Conservation (phyloP, 2,329 filamentous ascomycete species). For the Aspergillus japonicus region DNA sequence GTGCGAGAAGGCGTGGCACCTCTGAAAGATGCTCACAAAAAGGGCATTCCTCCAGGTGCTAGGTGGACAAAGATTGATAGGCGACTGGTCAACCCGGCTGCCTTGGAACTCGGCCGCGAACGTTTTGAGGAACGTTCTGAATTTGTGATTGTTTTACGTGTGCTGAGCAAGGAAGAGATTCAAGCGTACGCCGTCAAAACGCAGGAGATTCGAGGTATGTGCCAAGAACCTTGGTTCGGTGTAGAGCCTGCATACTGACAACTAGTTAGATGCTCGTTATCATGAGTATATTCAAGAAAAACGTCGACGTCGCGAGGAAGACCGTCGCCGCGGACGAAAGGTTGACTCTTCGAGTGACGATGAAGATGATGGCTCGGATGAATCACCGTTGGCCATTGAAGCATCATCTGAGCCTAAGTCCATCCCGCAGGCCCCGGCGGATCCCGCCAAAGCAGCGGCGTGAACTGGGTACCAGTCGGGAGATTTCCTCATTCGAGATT, state of each 20-base stretch:
- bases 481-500: background rate
- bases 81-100: constrained; percentile 83
- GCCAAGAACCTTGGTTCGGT: background rate
- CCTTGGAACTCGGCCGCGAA: constrained; percentile 81
- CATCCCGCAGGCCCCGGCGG: constrained; percentile 2
- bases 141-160: constrained; percentile 87
- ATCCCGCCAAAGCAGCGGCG: constrained; percentile 8
- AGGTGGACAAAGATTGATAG: constrained; percentile 93
- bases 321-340: constrained; percentile 36
- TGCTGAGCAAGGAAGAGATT: constrained; percentile 85
- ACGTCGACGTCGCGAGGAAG: constrained; percentile 45
- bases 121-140: constrained; percentile 89
- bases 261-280: constrained; percentile 34
- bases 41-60: constrained; percentile 73
- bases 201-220: constrained; percentile 73
- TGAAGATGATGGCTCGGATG: constrained; percentile 34
- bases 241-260: constrained; percentile 14
- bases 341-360: constrained; percentile 36
- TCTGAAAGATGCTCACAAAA: constrained; percentile 77
- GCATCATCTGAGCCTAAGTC: constrained; percentile 25
- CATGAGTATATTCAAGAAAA: constrained; percentile 37
- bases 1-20: constrained; percentile 88
- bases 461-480: background rate
- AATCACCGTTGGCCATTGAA: constrained; percentile 33
- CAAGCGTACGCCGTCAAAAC: constrained; percentile 82